Evolutionary conservation across 2,329 filamentous ascomycete species (phyloP).

Genomic region (Verticillium tricorpus): DNA sequence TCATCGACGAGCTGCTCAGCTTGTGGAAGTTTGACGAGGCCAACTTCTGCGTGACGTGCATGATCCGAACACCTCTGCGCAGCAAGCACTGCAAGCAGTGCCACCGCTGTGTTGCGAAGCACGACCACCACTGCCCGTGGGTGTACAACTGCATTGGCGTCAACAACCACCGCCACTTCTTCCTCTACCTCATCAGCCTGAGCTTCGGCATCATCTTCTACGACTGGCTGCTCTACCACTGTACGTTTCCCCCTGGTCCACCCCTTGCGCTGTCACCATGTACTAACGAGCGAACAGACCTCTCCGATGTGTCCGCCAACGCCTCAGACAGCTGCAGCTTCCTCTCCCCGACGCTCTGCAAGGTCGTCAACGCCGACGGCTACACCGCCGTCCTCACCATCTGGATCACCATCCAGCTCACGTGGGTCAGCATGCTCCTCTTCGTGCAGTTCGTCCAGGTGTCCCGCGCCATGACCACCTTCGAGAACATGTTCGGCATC

Average conservation of each 20-base stretch:
- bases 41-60: conserved; percentile 91
- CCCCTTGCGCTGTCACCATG: background rate
- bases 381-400: conserved; percentile 76
- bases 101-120: conserved; percentile 87
- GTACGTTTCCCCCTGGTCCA: conserved; percentile 39
- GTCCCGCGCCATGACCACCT: conserved; percentile 88
- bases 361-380: conserved; percentile 71
- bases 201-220: conserved; percentile 70
- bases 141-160: conserved; percentile 93
- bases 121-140: conserved; percentile 98
- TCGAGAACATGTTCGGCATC: conserved; percentile 89
- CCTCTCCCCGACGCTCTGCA: conserved; percentile 70
- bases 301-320: conserved; percentile 51
- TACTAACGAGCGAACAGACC: conserved; percentile 46
- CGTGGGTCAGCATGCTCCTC: conserved; percentile 96
- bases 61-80: conserved; percentile 86
- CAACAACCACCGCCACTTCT: conserved; percentile 95
- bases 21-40: conserved; percentile 88
- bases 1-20: conserved; percentile 81
- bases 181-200: conserved; percentile 79
- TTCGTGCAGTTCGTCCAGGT: conserved; percentile 93
- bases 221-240: conserved; percentile 68
- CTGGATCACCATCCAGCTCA: conserved; percentile 80
- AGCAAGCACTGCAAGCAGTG: conserved; percentile 96
- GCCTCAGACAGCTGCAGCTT: conserved; percentile 63